Percentiles rank a stretch among this genome's conserved stretches.
phyloP scores from a whole-genome alignment of 352 stramenopile species.

The Phytophthora sojae region DNA sequence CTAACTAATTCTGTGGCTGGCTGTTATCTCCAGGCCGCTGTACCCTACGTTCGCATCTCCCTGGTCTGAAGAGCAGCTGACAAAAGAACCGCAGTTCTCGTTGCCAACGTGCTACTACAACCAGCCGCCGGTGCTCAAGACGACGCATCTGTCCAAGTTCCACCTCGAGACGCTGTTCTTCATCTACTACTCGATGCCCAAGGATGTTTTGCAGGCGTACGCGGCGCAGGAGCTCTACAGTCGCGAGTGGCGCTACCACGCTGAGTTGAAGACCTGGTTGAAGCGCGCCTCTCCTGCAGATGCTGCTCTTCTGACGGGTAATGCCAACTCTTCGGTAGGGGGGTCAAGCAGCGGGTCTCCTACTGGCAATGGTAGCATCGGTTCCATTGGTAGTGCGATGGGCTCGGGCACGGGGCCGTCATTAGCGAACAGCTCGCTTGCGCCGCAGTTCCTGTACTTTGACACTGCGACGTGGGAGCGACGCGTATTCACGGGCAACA shows the following conservation, averaged over 20 bases:
- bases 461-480: conserved; percentile 96
- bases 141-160: conserved; percentile 98
- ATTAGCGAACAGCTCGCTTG: conserved; percentile 48
- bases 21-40: conserved; percentile 53
- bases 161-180: conserved; percentile 99
- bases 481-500: conserved; percentile 93
- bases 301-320: conserved; percentile 58
- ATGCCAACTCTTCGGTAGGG: conserved; percentile 37
- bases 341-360: conserved; percentile 37
- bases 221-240: conserved; percentile 90
- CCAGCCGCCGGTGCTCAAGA: conserved; percentile 97
- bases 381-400: conserved; percentile 72
- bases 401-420: conserved; percentile 37
- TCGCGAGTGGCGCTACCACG: conserved; percentile 98
- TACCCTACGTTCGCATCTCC: conserved; percentile 86
- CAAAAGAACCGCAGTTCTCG: conserved; percentile 87
- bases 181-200: conserved; percentile 99
- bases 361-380: conserved; percentile 54
- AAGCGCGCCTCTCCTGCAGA: conserved; percentile 83
- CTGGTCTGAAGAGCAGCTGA: conserved; percentile 74
- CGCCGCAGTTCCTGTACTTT: conserved; percentile 95
- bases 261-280: conserved; percentile 98
- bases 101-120: conserved; percentile 91
- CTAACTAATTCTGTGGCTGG: conserved; percentile 4
- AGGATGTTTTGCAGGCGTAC: conserved; percentile 96